phyloP scores from a whole-genome alignment of 139 green algal species.

The Coelastrella sp. region DNA sequence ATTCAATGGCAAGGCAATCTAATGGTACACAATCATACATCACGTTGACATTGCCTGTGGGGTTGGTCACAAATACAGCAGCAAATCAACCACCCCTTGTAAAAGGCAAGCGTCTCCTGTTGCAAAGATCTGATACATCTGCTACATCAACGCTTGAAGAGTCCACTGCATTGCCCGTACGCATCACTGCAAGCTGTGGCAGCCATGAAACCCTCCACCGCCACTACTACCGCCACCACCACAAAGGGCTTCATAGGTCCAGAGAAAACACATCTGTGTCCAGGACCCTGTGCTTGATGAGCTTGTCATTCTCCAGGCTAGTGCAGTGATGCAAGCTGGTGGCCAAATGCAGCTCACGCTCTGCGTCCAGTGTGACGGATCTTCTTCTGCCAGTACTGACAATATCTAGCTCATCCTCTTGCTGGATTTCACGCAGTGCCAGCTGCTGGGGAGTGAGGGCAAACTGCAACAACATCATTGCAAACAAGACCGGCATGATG shows the following conservation, averaged over 20 bases:
- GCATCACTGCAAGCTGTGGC: too few species aligned
- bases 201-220: too few species aligned
- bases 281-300: not conserved
- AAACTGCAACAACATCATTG: constrained; percentile 57
- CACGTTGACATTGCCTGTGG: too few species aligned
- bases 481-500: not conserved
- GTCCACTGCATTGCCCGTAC: too few species aligned
- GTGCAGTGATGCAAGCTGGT: not conserved
- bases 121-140: too few species aligned
- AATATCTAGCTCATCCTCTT: constrained; percentile 11
- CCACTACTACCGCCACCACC: too few species aligned
- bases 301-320: constrained; percentile 29
- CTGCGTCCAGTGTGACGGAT: not conserved
- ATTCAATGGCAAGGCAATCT: too few species aligned
- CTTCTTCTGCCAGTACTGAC: not conserved
- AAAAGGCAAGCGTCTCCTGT: too few species aligned
- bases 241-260: constrained; percentile 18
- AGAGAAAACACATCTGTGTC: constrained; percentile 42
- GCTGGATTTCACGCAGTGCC: constrained; percentile 38
- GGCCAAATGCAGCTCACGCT: constrained; percentile 16
- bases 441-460: constrained; percentile 81
- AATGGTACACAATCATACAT: too few species aligned
- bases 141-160: too few species aligned
- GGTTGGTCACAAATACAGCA: too few species aligned
- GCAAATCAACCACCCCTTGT: too few species aligned